Conservation (phyloP, 2,329 filamentous ascomycete species). For the Chalara sp. region DNA sequence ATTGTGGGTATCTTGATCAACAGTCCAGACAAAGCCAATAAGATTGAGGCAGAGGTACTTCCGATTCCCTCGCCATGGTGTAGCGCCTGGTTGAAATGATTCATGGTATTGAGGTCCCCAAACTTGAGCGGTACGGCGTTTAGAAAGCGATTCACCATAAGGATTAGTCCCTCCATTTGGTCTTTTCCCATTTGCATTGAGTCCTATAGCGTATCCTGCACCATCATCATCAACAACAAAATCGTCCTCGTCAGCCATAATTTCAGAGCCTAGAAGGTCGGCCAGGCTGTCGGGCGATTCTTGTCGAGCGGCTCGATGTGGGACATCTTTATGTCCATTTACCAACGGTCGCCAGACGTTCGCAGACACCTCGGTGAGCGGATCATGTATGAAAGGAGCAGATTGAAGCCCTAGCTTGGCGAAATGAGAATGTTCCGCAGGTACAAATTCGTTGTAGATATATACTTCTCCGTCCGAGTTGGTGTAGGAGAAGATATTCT, state of each 20-base stretch:
- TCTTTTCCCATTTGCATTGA: constrained; percentile 58
- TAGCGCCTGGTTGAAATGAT: constrained; percentile 88
- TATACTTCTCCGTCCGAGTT: constrained; percentile 90
- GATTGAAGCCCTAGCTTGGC: constrained; percentile 58
- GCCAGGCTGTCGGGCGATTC: constrained; percentile 73
- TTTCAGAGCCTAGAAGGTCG: constrained; percentile 63
- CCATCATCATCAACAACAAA: constrained; percentile 96
- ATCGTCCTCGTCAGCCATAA: constrained; percentile 52
- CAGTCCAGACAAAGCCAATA: constrained; percentile 92
- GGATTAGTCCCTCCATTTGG: constrained; percentile 38
- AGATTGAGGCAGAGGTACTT: constrained; percentile 92
- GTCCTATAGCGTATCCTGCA: constrained; percentile 70
- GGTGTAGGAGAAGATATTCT: constrained; percentile 86
- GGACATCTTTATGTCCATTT: constrained; percentile 47
- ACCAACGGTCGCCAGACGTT: constrained; percentile 51
- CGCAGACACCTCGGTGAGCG: constrained; percentile 60
- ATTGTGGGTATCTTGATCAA: constrained; percentile 87
- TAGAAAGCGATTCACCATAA: constrained; percentile 34
- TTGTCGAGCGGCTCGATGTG: constrained; percentile 44
- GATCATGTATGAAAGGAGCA: constrained; percentile 81
- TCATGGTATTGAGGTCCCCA: constrained; percentile 63
- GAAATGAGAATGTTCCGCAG: constrained; percentile 48
- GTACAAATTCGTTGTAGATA: constrained; percentile 69
- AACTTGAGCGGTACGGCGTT: constrained; percentile 18
- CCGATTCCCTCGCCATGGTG: constrained; percentile 90